Conservation (phyloP, 2,329 filamentous ascomycete species). For the Colletotrichum higginsianum region DNA sequence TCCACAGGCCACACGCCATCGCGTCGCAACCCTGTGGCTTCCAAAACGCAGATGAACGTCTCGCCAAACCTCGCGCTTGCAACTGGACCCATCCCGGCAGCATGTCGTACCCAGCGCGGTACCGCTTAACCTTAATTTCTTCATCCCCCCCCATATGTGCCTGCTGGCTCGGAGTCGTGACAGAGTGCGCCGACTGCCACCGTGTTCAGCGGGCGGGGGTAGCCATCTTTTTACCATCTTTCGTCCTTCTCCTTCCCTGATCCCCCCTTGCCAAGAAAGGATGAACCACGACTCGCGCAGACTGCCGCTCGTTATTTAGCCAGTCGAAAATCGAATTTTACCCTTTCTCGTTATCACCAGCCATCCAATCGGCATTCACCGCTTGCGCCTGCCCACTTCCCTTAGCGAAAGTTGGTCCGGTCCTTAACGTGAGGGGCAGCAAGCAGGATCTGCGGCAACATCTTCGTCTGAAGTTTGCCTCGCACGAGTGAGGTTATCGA, state of each 20-base stretch:
- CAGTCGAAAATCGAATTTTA: not conserved
- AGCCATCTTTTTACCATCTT: not conserved
- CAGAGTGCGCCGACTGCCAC: conserved; percentile 17
- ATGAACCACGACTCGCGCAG: conserved; percentile 32
- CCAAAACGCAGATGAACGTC: conserved; percentile 24
- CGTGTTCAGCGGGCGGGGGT: not conserved
- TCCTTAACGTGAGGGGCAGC: not conserved
- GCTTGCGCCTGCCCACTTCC: not conserved
- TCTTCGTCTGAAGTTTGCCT: not conserved
- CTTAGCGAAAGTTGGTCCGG: not conserved
- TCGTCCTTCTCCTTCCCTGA: not conserved
- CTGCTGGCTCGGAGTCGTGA: not conserved
- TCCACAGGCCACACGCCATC: too few relatives aligned
- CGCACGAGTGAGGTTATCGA: not conserved
- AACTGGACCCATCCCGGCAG: conserved; percentile 15
- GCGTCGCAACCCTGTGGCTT: not conserved
- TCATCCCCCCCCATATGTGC: not conserved
- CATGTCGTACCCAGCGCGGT: conserved; percentile 7
- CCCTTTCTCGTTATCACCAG: not conserved
- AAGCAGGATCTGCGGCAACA: not conserved
- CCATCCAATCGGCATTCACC: not conserved
- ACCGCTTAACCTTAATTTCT: conserved; percentile 32
- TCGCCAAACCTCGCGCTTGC: conserved; percentile 20
- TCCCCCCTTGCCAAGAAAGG: conserved; percentile 17
- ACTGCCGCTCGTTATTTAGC: not conserved